These are phyloP conservation scores for Cryptosporidium canis DNA, from an alignment of 169 alveolate genomes.

Conservation along the genomic window DNA sequence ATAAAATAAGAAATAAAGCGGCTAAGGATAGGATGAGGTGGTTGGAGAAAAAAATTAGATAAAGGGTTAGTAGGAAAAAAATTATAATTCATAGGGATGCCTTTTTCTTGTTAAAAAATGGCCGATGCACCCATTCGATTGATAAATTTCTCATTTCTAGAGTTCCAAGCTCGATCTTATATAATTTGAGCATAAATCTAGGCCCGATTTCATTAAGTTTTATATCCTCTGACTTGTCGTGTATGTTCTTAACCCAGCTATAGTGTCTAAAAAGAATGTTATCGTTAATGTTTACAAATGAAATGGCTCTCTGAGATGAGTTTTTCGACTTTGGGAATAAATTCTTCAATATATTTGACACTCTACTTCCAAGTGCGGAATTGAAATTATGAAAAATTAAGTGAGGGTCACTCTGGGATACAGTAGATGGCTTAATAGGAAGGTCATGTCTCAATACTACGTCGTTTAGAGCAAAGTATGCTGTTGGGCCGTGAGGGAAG, in stretches of 20 bases:
- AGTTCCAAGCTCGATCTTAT: constrained; percentile 95
- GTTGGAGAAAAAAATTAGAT: constrained; percentile 10
- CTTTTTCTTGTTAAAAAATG: constrained; percentile 94
- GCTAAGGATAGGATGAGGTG: constrained; percentile 43
- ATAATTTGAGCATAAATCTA: constrained; percentile 93
- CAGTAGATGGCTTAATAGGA: constrained; percentile 92
- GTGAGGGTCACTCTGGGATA: constrained; percentile 96
- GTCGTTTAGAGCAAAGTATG: constrained; percentile 94
- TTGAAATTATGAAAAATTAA: constrained; percentile 94
- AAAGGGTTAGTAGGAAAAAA: background rate
- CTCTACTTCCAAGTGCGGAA: constrained; percentile 92
- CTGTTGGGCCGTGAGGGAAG: constrained; percentile 99
- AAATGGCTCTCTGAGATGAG: constrained; percentile 88
- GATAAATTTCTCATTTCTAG: constrained; percentile 95
- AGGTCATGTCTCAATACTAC: constrained; percentile 97
- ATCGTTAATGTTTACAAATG: constrained; percentile 92
- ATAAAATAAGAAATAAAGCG: constrained; percentile 40
- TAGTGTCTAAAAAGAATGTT: constrained; percentile 93
- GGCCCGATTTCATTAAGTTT: constrained; percentile 94
- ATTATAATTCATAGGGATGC: constrained; percentile 46
- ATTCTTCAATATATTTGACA: constrained; percentile 90
- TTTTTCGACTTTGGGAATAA: constrained; percentile 92
- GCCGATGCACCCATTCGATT: constrained; percentile 97
- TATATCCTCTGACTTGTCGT: constrained; percentile 84
- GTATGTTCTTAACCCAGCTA: constrained; percentile 84